These are phyloP conservation scores for Aspergillus brunneoviolaceus DNA, from an alignment of 2,329 filamentous ascomycete genomes.

Conservation along the genomic window DNA sequence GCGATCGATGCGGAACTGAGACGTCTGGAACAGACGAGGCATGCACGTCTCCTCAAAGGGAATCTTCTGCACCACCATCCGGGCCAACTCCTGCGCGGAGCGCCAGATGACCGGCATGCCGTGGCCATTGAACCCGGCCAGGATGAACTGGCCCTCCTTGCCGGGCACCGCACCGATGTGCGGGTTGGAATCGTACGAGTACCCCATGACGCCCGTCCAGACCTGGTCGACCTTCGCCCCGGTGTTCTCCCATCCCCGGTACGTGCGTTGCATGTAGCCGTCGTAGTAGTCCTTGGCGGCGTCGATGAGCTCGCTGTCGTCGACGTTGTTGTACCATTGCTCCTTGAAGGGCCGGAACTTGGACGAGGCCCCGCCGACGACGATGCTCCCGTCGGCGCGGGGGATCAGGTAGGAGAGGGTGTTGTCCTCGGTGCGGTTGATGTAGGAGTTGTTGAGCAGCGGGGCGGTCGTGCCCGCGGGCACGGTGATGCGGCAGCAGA, in stretches of 20 bases:
- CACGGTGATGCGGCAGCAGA: slow-evolving; percentile 34
- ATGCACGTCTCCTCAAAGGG: slow-evolving; percentile 29
- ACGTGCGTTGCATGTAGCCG: slow-evolving; percentile 36
- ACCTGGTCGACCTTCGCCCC: slow-evolving; percentile 26
- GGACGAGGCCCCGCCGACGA: slow-evolving; percentile 64
- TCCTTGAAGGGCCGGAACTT: slow-evolving; percentile 23
- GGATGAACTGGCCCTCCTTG: slow-evolving; percentile 53
- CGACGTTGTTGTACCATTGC: slow-evolving; percentile 46
- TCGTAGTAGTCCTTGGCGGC: slow-evolving; percentile 42
- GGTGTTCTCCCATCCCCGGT: slow-evolving; percentile 37
- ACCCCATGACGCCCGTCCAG: slow-evolving; percentile 52
- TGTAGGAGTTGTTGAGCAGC: slow-evolving; percentile 52
- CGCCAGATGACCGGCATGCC: slow-evolving; percentile 65
- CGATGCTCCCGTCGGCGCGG: slow-evolving; percentile 52
- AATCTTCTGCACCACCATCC: slow-evolving; percentile 48
- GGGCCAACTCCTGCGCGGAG: slow-evolving; percentile 56
- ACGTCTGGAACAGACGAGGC: slow-evolving; percentile 33
- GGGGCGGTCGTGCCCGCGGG: slow-evolving; percentile 23
- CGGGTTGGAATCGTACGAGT: slow-evolving; percentile 51
- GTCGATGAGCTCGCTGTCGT: slow-evolving; percentile 52
- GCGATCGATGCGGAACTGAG: slow-evolving; percentile 23
- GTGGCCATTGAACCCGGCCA: slow-evolving; percentile 64
- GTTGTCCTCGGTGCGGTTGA: slow-evolving; percentile 51
- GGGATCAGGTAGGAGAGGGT: slow-evolving; percentile 58
- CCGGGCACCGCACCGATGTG: slow-evolving; percentile 53